Conservation (phyloP, 1,284 basidiomycete species). For the Microbotryum lychnidis-dioicae region DNA sequence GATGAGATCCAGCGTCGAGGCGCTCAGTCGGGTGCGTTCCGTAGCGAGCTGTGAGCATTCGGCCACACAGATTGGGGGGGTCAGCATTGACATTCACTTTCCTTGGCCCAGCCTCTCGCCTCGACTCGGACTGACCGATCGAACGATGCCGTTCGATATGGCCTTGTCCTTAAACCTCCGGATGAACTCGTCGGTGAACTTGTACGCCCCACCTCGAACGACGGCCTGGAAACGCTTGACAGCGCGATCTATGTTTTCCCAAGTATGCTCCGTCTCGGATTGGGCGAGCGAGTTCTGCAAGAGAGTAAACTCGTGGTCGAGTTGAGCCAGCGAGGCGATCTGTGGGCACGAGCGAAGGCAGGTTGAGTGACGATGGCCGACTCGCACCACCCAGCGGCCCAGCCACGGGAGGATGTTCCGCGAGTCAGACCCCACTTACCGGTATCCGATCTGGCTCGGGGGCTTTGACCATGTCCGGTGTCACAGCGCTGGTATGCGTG, state of each 20-base stretch:
- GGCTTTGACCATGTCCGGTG: background rate
- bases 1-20: conserved; percentile 59
- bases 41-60: conserved; percentile 46
- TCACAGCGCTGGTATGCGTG: background rate
- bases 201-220: conserved; percentile 50
- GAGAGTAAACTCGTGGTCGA: conserved; percentile 45
- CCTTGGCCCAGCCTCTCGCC: background rate
- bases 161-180: conserved; percentile 47
- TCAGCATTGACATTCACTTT: too few relatives aligned
- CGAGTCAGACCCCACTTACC: background rate
- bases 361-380: conserved; percentile 2
- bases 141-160: conserved; percentile 52
- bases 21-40: conserved; percentile 68
- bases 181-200: conserved; percentile 52
- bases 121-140: conserved; percentile 45
- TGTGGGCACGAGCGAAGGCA: background rate
- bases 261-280: conserved; percentile 71
- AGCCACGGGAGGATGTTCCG: background rate
- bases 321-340: conserved; percentile 19
- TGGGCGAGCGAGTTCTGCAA: conserved; percentile 48
- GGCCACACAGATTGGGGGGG: background rate
- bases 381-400: background rate
- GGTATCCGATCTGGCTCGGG: background rate
- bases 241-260: conserved; percentile 62
- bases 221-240: conserved; percentile 51